These are phyloP conservation scores for Heterobasidion parviporum DNA, from an alignment of 1,284 basidiomycete genomes.

Conservation along the genomic window DNA sequence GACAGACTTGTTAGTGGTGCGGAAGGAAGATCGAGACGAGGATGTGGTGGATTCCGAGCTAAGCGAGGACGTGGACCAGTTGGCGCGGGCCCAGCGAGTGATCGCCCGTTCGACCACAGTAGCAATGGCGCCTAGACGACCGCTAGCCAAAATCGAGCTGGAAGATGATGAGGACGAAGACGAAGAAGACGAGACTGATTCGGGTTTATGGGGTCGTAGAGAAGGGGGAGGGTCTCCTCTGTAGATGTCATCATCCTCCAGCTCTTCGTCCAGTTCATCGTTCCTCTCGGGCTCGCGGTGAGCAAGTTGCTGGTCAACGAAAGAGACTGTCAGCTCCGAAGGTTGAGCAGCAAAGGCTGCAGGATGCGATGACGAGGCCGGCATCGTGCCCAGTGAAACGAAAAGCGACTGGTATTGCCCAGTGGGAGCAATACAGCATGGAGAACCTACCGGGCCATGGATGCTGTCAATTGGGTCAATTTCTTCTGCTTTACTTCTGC, in stretches of 20 bases:
- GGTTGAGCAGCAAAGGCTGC: not conserved
- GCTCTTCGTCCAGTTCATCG: not conserved
- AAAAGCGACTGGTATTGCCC: not conserved
- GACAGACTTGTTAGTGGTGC: constrained; percentile 22
- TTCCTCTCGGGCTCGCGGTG: not conserved
- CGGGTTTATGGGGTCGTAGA: constrained; percentile 20
- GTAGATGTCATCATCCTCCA: constrained; percentile 41
- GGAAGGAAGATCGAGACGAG: constrained; percentile 30
- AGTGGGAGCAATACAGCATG: not conserved
- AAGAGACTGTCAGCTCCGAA: not conserved
- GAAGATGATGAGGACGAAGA: constrained; percentile 31
- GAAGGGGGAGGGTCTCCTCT: constrained; percentile 40
- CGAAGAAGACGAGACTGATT: constrained; percentile 27
- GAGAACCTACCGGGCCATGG: not conserved
- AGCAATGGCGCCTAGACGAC: constrained; percentile 31
- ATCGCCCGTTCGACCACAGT: constrained; percentile 38
- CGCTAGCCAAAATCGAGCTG: constrained; percentile 22
- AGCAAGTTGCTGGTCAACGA: not conserved
- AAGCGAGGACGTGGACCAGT: constrained; percentile 34
- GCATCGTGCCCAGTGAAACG: not conserved
- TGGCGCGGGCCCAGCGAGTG: constrained; percentile 35
- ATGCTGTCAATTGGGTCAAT: not conserved
- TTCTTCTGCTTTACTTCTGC: not conserved
- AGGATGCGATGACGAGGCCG: not conserved
- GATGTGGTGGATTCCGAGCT: constrained; percentile 34